Conservation (phyloP, 306 rosid genomes). For the Erythrophleum fordii region DNA sequence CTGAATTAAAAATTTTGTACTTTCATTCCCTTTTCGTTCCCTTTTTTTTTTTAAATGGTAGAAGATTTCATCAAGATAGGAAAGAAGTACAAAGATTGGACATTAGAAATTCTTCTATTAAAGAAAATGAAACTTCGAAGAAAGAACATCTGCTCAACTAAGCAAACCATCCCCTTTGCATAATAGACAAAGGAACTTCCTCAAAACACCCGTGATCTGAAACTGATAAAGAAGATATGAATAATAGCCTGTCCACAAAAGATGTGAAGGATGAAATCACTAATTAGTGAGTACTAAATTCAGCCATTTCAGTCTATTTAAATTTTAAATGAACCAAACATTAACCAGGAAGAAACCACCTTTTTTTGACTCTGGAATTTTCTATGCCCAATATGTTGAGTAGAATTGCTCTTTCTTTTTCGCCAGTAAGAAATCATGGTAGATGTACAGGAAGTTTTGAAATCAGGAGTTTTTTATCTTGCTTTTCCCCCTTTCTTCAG, state of each 20-base stretch:
- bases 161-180: background rate
- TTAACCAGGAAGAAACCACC: background rate
- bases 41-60: background rate
- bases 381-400: background rate
- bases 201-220: background rate
- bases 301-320: background rate
- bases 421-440: background rate
- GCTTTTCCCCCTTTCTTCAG: slow-evolving; percentile 39
- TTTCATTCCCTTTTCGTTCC: background rate
- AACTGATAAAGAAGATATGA: background rate
- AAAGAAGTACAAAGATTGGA: background rate
- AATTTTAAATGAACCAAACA: background rate
- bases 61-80: background rate
- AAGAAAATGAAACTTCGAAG: background rate
- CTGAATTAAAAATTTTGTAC: background rate
- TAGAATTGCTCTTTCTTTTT: background rate
- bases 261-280: background rate
- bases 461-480: slow-evolving; percentile 1
- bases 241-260: background rate
- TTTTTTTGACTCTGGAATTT: background rate
- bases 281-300: background rate
- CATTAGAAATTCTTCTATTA: background rate
- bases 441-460: slow-evolving; percentile 4
- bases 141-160: background rate
- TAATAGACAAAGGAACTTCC: background rate